phyloP scores from a whole-genome alignment of 1,284 basidiomycete genomes.

The Cystobasidium sp. region DNA sequence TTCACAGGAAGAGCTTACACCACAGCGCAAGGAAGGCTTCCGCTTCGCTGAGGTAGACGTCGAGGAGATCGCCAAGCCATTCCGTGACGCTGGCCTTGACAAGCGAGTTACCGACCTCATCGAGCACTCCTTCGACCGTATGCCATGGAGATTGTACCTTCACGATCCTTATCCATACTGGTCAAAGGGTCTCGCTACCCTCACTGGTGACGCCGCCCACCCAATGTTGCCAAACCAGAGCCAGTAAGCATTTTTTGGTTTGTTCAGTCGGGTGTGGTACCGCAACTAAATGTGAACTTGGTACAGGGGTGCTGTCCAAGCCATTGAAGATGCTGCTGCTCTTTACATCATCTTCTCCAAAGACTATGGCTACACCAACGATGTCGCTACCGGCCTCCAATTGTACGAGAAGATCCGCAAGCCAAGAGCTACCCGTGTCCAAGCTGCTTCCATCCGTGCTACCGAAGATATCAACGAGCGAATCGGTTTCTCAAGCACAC shows the following conservation, averaged over 20 bases:
- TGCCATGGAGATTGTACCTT: conserved; percentile 58
- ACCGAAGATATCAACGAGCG: conserved; percentile 59
- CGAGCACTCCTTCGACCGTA: conserved; percentile 56
- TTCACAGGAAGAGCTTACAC: conserved; percentile 53
- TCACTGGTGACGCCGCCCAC: conserved; percentile 57
- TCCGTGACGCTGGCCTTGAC: conserved; percentile 55
- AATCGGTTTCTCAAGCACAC: conserved; percentile 57
- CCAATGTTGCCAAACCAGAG: conserved; percentile 55
- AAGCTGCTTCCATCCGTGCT: conserved; percentile 55
- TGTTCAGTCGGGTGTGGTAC: neutral
- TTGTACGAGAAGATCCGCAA: conserved; percentile 58
- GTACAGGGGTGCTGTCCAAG: conserved; percentile 55
- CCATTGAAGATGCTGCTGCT: conserved; percentile 56
- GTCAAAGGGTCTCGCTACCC: conserved; percentile 47
- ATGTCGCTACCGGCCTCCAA: conserved; percentile 54
- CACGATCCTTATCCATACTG: conserved; percentile 57
- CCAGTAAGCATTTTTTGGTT: conserved; percentile 19
- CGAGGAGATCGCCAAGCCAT: conserved; percentile 55
- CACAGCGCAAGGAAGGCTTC: conserved; percentile 59
- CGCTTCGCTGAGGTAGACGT: conserved; percentile 55
- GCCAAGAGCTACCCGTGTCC: conserved; percentile 58
- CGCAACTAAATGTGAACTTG: neutral
- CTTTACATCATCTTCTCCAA: conserved; percentile 55
- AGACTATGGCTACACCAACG: conserved; percentile 53
- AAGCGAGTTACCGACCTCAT: conserved; percentile 56